Evolutionary conservation across 2,329 filamentous ascomycete species (phyloP).

Genomic region (Nemania sp.): DNA sequence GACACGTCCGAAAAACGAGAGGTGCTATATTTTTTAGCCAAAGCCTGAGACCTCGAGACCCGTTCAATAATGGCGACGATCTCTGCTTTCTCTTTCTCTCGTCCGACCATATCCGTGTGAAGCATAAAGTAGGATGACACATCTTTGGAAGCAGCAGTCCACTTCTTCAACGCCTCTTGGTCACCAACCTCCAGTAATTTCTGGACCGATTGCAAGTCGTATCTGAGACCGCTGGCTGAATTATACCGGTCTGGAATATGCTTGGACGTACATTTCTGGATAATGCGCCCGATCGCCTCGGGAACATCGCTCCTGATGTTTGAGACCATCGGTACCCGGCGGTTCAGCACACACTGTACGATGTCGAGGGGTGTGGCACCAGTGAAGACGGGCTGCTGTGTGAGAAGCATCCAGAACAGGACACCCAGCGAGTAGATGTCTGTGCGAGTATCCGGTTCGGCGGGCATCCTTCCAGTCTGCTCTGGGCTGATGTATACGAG

Average conservation of each 20-base stretch:
- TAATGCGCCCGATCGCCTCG: constrained; percentile 78
- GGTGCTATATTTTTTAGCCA: constrained; percentile 48
- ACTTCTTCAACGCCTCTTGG: constrained; percentile 69
- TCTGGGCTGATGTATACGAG: constrained; percentile 92
- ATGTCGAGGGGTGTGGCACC: constrained; percentile 84
- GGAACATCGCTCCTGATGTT: constrained; percentile 81
- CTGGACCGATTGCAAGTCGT: constrained; percentile 77
- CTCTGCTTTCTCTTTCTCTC: constrained; percentile 70
- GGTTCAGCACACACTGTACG: constrained; percentile 84
- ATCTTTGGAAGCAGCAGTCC: constrained; percentile 80
- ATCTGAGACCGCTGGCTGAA: constrained; percentile 81
- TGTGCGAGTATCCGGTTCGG: constrained; percentile 87
- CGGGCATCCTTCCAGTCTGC: constrained; percentile 90
- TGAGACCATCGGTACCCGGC: constrained; percentile 76
- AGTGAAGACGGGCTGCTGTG: constrained; percentile 78
- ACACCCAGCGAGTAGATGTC: constrained; percentile 94
- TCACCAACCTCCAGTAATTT: constrained; percentile 78
- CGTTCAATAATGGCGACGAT: constrained; percentile 78
- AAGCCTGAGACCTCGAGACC: constrained; percentile 68
- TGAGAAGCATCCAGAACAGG: constrained; percentile 83
- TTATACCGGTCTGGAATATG: constrained; percentile 87
- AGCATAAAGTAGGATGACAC: constrained; percentile 92
- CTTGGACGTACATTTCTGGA: constrained; percentile 92
- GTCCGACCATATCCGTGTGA: constrained; percentile 79
- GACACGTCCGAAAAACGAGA: constrained; percentile 58